A percentile compares a stretch with the other conserved stretches of the same genome.
Evolutionary conservation across 768 basidiomycete genomes (phyloP).

Genomic region (Sistotremastrum niveocremeum): DNA sequence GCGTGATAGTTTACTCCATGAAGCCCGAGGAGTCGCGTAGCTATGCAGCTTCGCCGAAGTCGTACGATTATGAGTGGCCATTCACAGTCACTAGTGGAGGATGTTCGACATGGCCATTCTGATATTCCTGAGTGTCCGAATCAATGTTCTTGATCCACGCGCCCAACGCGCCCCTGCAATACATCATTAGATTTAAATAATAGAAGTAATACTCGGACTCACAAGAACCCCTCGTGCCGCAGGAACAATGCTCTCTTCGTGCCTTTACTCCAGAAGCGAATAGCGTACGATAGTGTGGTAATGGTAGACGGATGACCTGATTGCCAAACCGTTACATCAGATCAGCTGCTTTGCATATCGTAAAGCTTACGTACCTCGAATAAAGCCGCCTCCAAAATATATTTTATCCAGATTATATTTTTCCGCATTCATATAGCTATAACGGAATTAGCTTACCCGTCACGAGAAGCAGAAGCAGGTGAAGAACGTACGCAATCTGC

Average conservation of each 20-base stretch:
- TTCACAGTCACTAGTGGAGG: no score
- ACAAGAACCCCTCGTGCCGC: conserved; percentile 96
- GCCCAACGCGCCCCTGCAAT: conserved; percentile 71
- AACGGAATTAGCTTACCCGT: conserved; percentile 1
- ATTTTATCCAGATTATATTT: conserved; percentile 94
- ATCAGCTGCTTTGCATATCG: background rate
- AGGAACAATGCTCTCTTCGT: conserved; percentile 93
- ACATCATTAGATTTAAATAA: conserved; percentile 1
- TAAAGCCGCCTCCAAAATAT: conserved; percentile 98
- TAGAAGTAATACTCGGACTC: conserved; percentile 22
- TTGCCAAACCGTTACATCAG: conserved; percentile 6
- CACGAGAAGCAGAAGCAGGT: conserved; percentile 1
- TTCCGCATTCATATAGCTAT: conserved; percentile 97
- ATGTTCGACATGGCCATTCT: background rate
- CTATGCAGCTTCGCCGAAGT: no score
- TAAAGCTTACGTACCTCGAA: conserved; percentile 53
- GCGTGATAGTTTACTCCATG: no score
- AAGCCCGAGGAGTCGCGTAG: no score
- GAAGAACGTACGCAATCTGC: conserved; percentile 84
- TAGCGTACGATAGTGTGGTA: conserved; percentile 94
- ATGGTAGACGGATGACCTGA: conserved; percentile 94
- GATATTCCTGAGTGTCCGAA: conserved; percentile 11
- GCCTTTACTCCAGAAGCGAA: conserved; percentile 98
- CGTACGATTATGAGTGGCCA: no score
- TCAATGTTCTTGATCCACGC: conserved; percentile 98